These are phyloP conservation scores for Kwoniella bestiolae DNA, from an alignment of 768 basidiomycete species.

Conservation along the genomic window DNA sequence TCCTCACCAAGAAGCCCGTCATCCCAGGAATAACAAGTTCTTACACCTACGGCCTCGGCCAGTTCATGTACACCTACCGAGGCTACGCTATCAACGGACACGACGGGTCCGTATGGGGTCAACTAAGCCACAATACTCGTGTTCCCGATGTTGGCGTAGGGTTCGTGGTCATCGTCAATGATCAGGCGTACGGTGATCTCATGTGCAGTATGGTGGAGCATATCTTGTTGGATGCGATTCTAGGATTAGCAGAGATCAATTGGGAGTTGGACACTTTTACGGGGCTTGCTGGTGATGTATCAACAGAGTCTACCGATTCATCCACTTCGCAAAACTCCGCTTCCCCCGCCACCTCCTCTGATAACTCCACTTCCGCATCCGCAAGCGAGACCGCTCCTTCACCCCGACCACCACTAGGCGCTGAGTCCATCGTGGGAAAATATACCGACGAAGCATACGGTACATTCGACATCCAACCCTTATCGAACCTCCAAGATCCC, in stretches of 20 bases:
- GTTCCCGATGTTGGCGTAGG: slow-evolving; percentile 37
- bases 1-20: not conserved
- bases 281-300: not conserved
- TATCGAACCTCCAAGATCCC: not conserved
- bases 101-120: slow-evolving; percentile 41
- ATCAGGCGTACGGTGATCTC: slow-evolving; percentile 12
- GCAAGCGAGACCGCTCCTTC: not conserved
- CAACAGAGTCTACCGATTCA: not conserved
- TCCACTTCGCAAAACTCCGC: not conserved
- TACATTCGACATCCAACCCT: slow-evolving; percentile 2
- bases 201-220: not conserved
- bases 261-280: slow-evolving; percentile 28
- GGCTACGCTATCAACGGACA: slow-evolving; percentile 39
- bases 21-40: slow-evolving; percentile 4
- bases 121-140: slow-evolving; percentile 27
- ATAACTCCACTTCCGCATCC: not conserved
- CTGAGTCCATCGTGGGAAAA: slow-evolving; percentile 7
- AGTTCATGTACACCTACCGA: slow-evolving; percentile 36
- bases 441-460: slow-evolving; percentile 18
- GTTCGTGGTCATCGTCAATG: slow-evolving; percentile 41
- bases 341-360: not conserved
- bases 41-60: slow-evolving; percentile 43
- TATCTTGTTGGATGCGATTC: slow-evolving; percentile 19
- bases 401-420: not conserved
- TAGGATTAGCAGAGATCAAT: slow-evolving; percentile 26